A percentile compares a stretch with the other conserved stretches of the same genome.
These are phyloP conservation scores for Rhodotorula sp. DNA, from an alignment of 1,284 basidiomycete genomes.

Conservation along the genomic window DNA sequence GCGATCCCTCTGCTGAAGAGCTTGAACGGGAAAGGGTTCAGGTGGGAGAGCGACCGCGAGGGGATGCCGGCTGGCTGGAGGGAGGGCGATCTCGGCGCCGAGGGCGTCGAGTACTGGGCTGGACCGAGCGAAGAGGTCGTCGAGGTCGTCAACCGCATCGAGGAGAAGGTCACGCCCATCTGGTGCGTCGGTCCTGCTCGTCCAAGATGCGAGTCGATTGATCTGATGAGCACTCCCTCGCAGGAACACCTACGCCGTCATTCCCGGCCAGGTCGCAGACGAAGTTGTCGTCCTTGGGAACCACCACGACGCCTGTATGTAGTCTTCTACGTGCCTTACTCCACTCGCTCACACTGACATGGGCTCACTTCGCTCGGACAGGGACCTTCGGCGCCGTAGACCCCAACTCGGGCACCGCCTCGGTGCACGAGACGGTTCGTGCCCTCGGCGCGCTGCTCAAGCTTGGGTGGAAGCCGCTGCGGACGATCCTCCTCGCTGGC, in stretches of 20 bases:
- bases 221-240: not conserved
- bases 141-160: conserved; percentile 59
- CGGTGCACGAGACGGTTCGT: conserved; percentile 77
- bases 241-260: conserved; percentile 82
- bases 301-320: conserved; percentile 71
- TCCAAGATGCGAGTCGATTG: not conserved
- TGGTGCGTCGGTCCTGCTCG: conserved; percentile 26
- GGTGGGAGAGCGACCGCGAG: conserved; percentile 38
- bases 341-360: not conserved
- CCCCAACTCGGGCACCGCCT: conserved; percentile 82
- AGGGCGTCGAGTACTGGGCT: conserved; percentile 57
- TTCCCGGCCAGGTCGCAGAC: conserved; percentile 80
- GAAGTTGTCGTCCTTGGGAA: conserved; percentile 79
- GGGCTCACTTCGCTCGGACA: conserved; percentile 9
- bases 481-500: conserved; percentile 83
- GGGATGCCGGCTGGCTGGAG: conserved; percentile 44
- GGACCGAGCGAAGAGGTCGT: conserved; percentile 56
- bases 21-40: conserved; percentile 50
- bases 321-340: not conserved
- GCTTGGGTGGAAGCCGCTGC: conserved; percentile 82
- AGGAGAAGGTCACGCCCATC: conserved; percentile 66
- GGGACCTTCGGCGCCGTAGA: conserved; percentile 64
- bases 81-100: conserved; percentile 54
- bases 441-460: conserved; percentile 73
- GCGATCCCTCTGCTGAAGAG: conserved; percentile 55